phyloP scores from a whole-genome alignment of 768 basidiomycete species.

The Collybia sordida region DNA sequence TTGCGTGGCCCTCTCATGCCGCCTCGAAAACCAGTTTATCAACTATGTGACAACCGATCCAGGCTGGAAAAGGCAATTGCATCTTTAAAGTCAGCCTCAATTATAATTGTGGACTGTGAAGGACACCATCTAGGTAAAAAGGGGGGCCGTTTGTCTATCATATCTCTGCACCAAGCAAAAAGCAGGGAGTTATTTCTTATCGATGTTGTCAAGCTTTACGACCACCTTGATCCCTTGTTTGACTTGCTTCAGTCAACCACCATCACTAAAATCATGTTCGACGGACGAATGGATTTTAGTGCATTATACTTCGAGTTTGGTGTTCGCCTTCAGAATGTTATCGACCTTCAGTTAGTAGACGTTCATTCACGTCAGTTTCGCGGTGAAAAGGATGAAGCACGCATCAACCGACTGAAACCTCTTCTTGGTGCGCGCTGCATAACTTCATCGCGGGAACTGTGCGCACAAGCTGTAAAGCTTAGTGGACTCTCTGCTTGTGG shows the following conservation, averaged over 20 bases:
- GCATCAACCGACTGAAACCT: no score
- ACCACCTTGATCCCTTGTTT: conserved; percentile 8
- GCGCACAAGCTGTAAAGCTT: no score
- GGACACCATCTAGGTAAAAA: conserved; percentile 6
- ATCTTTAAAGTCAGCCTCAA: not conserved
- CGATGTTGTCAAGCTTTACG: conserved; percentile 7
- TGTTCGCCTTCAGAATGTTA: conserved; percentile 7
- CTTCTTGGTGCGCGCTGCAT: no score
- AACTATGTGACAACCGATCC: conserved; percentile 13
- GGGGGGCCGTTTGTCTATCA: conserved; percentile 9
- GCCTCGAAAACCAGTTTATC: no score
- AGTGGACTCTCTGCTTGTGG: no score
- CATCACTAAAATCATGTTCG: conserved; percentile 14
- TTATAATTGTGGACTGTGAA: conserved; percentile 14
- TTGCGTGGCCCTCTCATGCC: no score
- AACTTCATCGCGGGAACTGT: no score
- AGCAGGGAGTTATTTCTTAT: conserved; percentile 7
- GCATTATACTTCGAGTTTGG: conserved; percentile 10
- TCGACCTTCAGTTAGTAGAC: conserved; percentile 17
- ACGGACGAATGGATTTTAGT: conserved; percentile 18
- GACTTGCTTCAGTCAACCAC: conserved; percentile 9
- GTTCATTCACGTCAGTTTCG: conserved; percentile 8
- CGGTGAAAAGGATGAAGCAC: no score
- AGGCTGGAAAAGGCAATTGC: not conserved
- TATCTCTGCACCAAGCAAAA: conserved; percentile 3